Base-by-base conservation (phyloP, 495 filamentous ascomycete genomes). In the Lentithecium fluviatile region DNA sequence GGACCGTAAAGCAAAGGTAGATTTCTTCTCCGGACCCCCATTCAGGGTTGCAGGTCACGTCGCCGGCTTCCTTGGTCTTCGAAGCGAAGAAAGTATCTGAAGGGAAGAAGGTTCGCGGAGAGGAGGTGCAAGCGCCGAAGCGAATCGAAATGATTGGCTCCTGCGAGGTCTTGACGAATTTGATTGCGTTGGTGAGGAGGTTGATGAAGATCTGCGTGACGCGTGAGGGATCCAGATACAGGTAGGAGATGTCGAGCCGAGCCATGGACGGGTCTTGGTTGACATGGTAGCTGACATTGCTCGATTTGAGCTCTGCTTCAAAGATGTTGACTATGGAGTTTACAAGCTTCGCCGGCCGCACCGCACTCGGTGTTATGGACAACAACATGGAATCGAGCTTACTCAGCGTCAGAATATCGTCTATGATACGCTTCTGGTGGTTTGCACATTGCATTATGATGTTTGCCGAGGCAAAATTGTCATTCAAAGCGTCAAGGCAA, bases 51-150 rank as follows among this genome's bases (percentile, higher is more conserved):
- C 66, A 47, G 0, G 83, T 86, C 0, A 78, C 74, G 36, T 85
- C 78, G 8, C 68, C 61, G 8, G 51, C 48, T 42, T 71, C 58
- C 6, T 65, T 43, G 48, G 70, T 54, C 6, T 68, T 58, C 5
- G 66, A 57, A 49, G 74, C 72, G 54, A 69, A 75, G 32, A 67
- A 58, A 13, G 73, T 72, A 4, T 63, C 58, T 70, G 67, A 10
- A 74, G 76, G 17, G 70, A 72, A 6, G 73, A 74, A 45, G 69
- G 75, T 75, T 7, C 73, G 73, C 2, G 84, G 83, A 10, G 76
- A 71, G 21, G 81, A 72, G 12, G 45, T 13, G 6, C 58, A 60
- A 15, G 70, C 73, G 21, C 62, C 68, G 17, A 68, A 52, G 4
- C 34, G 25, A 47, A 73, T 58, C 1, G 48, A 53, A n/a, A 72